These are phyloP conservation scores for Russula ochroleuca DNA, from an alignment of 768 basidiomycete species.

Conservation along the genomic window DNA sequence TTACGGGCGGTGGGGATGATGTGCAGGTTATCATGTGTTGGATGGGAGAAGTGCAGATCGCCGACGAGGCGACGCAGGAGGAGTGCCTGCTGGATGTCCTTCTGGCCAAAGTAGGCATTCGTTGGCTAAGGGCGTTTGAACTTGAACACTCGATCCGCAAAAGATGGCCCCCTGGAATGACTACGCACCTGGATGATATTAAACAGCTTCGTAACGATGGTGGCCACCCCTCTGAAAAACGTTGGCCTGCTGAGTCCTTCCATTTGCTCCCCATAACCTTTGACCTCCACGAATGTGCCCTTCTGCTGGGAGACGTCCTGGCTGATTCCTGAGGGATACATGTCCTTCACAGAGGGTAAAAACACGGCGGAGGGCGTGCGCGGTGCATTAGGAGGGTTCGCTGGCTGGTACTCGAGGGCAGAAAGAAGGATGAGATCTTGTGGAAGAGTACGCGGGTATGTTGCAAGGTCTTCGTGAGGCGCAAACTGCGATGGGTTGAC, in stretches of 20 bases:
- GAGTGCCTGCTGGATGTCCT: slow-evolving; percentile 95
- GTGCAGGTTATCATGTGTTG: slow-evolving; percentile 65
- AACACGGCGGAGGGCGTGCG: slow-evolving; percentile 69
- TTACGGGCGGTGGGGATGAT: slow-evolving; percentile 85
- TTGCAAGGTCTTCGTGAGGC: slow-evolving; percentile 86
- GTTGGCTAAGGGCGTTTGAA: slow-evolving; percentile 57
- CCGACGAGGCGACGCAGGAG: slow-evolving; percentile 70
- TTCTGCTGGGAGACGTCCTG: slow-evolving; percentile 70
- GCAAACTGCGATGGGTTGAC: slow-evolving; percentile 98
- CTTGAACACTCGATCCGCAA: slow-evolving; percentile 11
- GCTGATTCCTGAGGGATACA: slow-evolving; percentile 90
- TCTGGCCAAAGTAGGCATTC: slow-evolving; percentile 93
- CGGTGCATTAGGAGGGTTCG: slow-evolving; percentile 21
- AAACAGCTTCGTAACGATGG: slow-evolving; percentile 92
- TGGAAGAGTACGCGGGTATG: slow-evolving; percentile 86
- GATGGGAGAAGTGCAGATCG: slow-evolving; percentile 81
- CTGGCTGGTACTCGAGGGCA: slow-evolving; percentile 32
- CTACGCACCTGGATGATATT: slow-evolving; percentile 75
- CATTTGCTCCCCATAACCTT: slow-evolving; percentile 89
- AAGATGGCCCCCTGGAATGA: background rate
- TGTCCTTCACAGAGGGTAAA: slow-evolving; percentile 69
- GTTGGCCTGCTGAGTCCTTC: slow-evolving; percentile 83
- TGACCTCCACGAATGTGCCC: slow-evolving; percentile 90
- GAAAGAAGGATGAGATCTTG: slow-evolving; percentile 63
- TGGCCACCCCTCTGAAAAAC: slow-evolving; percentile 95